These are phyloP conservation scores for Salix viminalis DNA, from an alignment of 345 rosid genomes.

Conservation along the genomic window DNA sequence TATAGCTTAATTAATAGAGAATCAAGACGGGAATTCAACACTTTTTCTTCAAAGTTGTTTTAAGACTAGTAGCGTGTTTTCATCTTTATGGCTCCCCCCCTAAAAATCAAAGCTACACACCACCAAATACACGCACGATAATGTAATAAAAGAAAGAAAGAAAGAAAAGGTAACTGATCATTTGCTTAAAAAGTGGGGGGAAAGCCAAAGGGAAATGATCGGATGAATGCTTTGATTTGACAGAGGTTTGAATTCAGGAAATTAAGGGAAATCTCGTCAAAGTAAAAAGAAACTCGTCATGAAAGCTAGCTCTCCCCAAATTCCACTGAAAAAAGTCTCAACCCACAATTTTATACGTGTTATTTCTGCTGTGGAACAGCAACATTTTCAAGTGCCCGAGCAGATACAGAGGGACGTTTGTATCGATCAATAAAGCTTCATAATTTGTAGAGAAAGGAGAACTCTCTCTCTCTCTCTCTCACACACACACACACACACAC, in stretches of 20 bases:
- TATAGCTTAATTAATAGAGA: neutral
- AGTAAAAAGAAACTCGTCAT: neutral
- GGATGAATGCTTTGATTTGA: neutral
- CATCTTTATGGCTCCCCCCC: too few species aligned
- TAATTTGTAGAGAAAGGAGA: neutral
- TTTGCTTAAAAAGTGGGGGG: too few species aligned
- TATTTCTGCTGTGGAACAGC: too few species aligned
- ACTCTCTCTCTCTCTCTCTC: too few species aligned
- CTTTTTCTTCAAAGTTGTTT: neutral
- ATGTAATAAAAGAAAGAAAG: too few species aligned
- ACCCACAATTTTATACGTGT: neutral
- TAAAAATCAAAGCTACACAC: too few species aligned
- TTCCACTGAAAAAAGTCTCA: neutral
- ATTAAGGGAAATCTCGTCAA: neutral
- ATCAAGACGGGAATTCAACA: neutral
- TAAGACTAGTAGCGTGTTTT: neutral
- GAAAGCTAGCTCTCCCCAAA: neutral
- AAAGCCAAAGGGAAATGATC: neutral
- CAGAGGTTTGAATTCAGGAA: neutral
- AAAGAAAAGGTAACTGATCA: too few species aligned
- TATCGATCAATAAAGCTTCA: neutral
- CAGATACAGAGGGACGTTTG: neutral
- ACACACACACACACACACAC: neutral
- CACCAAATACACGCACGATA: too few species aligned
- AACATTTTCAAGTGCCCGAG: neutral